Base-by-base conservation (phyloP, 2,329 filamentous ascomycete genomes). In the Anthostomella pinea region DNA sequence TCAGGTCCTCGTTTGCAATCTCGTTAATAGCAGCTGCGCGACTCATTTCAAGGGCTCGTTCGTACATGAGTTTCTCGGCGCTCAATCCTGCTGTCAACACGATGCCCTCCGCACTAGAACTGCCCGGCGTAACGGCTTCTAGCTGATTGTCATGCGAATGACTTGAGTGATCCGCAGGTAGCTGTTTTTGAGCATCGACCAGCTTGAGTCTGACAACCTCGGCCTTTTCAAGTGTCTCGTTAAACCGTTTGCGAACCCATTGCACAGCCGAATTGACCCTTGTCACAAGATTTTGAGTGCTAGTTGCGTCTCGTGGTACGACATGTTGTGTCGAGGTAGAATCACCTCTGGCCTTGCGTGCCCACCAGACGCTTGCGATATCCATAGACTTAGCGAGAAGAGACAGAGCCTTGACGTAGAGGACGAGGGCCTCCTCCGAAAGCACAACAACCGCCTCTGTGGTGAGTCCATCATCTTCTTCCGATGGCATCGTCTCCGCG, bases 51-150 rank as follows among this genome's bases (percentile, higher is more conserved):
- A 97, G 70, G 1, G 93, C 93, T 30, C 93, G 86, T 52, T 98
- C 93, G 59, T 96, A 98, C 89, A 98, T 96, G 29, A 98, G 72
- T 65, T 90, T 95, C 67, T 97, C 93, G 0, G 93, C 93, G 15
- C 89, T 96, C 38, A 96, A 82, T 1, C 91, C 93, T 2, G 87
- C 81, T 10, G 87, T 95, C 17, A 98, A 74, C 30, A 85, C 78
- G 17, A 96, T 88, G 34, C 87, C 84, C 43, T 93, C 87, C 2
- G 79, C 75, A 11, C 83, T 82, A 3, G 79, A 76, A n/a, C 74
- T 76, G 10, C 75, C 72, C 2, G 72, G 73, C 3, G 76, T 68
- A 21, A 71, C 68, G 2, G 75, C 77, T 14, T 78, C 77, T 18
- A 72, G 63, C 3, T 75, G 76, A 36, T 87, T 82, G 52, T 95